Conservation (phyloP, 2,329 filamentous ascomycete species). For the Cercospora beticola region DNA sequence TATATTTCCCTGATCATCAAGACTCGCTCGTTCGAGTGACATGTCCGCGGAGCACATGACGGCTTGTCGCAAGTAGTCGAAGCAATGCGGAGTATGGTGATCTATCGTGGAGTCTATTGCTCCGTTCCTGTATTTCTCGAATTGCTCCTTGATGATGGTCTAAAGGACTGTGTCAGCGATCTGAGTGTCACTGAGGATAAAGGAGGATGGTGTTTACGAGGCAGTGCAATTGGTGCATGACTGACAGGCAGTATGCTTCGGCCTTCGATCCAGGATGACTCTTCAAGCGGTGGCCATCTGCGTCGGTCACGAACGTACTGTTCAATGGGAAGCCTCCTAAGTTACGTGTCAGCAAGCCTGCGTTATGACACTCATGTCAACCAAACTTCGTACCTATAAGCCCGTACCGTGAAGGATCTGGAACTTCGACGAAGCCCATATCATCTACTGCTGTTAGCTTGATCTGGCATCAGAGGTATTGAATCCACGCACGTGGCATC, state of each 20-base stretch:
- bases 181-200: not conserved
- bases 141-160: not conserved
- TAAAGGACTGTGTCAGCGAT: not conserved
- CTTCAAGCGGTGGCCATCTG: not conserved
- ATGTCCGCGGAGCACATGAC: slow-evolving; percentile 13
- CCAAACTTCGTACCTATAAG: not conserved
- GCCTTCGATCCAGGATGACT: not conserved
- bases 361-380: not conserved
- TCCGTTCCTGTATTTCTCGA: not conserved
- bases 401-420: slow-evolving; percentile 1
- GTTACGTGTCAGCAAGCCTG: not conserved
- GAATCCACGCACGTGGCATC: not conserved
- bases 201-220: not conserved
- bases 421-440: slow-evolving; percentile 11
- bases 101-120: not conserved
- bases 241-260: slow-evolving; percentile 10
- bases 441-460: not conserved
- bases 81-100: slow-evolving; percentile 8
- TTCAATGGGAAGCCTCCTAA: slow-evolving; percentile 3
- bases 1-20: not conserved
- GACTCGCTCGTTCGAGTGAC: slow-evolving; percentile 7
- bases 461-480: too few species aligned
- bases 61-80: slow-evolving; percentile 11
- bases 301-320: not conserved
- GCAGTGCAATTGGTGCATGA: slow-evolving; percentile 15